Conservation (phyloP, 2,329 filamentous ascomycete genomes). For the Colletotrichum higginsianum region DNA sequence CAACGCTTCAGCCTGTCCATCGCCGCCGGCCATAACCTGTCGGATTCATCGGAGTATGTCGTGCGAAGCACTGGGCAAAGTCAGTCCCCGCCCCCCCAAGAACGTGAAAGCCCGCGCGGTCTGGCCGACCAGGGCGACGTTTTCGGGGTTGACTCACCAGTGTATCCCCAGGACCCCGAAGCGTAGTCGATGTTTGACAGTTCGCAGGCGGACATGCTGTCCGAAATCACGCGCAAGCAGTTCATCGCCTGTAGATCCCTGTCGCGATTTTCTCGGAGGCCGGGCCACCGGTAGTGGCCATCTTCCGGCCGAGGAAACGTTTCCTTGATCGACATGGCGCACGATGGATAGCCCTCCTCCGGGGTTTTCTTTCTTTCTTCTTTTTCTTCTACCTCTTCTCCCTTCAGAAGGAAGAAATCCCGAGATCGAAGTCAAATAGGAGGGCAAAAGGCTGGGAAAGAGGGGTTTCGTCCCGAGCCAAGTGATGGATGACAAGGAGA, state of each 20-base stretch:
- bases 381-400: too few relatives aligned
- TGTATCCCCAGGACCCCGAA: not conserved
- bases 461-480: too few relatives aligned
- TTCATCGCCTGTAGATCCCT: not conserved
- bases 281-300: not conserved
- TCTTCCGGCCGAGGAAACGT: not conserved
- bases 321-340: not conserved
- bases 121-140: not conserved
- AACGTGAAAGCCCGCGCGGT: not conserved
- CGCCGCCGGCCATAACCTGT: not conserved
- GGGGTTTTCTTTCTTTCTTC: too few relatives aligned
- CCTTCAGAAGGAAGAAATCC: too few relatives aligned
- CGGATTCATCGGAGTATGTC: not conserved
- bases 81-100: not conserved
- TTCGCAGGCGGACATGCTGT: not conserved
- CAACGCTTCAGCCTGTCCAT: not conserved
- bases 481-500: too few relatives aligned
- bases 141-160: not conserved
- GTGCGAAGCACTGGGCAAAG: not conserved
- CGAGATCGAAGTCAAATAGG: too few relatives aligned
- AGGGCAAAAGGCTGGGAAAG: too few relatives aligned
- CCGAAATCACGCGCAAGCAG: not conserved
- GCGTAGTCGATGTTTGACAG: not conserved
- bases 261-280: not conserved
- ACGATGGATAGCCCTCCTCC: too few relatives aligned